Evolutionary conservation across 208 protist genomes (phyloP).

Genomic region (Acanthamoeba healyi): DNA sequence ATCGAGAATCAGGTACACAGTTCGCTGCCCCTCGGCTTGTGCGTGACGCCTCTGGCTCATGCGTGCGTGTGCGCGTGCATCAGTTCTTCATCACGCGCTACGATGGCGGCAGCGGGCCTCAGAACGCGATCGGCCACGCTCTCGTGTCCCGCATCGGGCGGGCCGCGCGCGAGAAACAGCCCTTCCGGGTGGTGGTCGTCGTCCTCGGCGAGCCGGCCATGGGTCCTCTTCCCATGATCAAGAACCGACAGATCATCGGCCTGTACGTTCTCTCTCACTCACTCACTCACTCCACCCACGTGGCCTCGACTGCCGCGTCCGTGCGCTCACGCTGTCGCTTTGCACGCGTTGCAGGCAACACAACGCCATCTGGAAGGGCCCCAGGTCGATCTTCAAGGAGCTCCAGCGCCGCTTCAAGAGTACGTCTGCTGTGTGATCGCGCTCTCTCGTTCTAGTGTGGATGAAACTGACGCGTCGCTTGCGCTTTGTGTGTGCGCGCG

Average conservation of each 20-base stretch:
- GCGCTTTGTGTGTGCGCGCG: not conserved
- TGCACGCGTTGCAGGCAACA: slow-evolving; percentile 69
- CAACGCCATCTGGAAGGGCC: slow-evolving; percentile 54
- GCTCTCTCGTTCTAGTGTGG: too few relatives aligned
- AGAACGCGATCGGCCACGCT: slow-evolving; percentile 78
- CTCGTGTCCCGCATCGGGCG: slow-evolving; percentile 80
- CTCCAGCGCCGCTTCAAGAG: slow-evolving; percentile 48
- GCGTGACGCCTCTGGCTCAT: not conserved
- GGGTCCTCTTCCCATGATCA: not conserved
- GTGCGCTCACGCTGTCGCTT: too few relatives aligned
- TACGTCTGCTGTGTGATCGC: not conserved
- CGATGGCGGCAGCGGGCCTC: slow-evolving; percentile 15
- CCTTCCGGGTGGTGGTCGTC: slow-evolving; percentile 81
- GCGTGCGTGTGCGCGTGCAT: too few relatives aligned
- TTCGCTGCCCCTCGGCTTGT: not conserved
- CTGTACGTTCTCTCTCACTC: not conserved
- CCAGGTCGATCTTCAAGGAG: slow-evolving; percentile 20
- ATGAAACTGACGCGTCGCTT: not conserved
- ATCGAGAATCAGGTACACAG: slow-evolving; percentile 86
- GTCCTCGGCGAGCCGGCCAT: slow-evolving; percentile 77
- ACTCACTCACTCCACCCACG: not conserved
- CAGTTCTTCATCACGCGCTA: slow-evolving; percentile 42
- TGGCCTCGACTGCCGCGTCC: too few relatives aligned
- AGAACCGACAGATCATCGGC: slow-evolving; percentile 69
- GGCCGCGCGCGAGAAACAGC: not conserved